phyloP scores from a whole-genome alignment of 495 filamentous ascomycete species.

The Haplographium delicatum region DNA sequence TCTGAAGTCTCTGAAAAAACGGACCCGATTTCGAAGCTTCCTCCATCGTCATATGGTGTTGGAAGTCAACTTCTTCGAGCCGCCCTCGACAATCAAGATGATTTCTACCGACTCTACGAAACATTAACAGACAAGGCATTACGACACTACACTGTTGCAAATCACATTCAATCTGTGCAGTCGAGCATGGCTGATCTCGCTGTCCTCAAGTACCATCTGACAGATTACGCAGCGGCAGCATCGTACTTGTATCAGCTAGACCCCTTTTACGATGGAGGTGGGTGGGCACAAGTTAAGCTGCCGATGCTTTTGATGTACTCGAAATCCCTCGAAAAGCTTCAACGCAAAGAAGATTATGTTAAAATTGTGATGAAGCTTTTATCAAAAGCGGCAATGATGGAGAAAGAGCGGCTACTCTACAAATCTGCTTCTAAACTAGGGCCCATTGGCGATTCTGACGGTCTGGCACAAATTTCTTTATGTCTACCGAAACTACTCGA shows the following conservation, averaged over 20 bases:
- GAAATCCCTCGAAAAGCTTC: conserved; percentile 71
- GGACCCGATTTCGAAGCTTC: conserved; percentile 1
- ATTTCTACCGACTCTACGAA: conserved; percentile 62
- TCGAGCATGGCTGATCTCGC: conserved; percentile 81
- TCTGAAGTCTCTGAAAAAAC: conserved; percentile 18
- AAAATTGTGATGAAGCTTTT: conserved; percentile 68
- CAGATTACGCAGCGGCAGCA: conserved; percentile 69
- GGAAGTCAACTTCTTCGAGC: conserved; percentile 44
- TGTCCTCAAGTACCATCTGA: conserved; percentile 67
- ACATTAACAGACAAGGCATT: conserved; percentile 64
- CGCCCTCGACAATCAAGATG: conserved; percentile 41
- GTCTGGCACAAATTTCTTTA: conserved; percentile 47
- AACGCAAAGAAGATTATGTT: conserved; percentile 74
- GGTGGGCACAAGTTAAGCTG: conserved; percentile 76
- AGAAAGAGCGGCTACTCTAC: conserved; percentile 41
- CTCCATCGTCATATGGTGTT: conserved; percentile 34
- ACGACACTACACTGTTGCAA: conserved; percentile 71
- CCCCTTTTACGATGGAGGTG: conserved; percentile 72
- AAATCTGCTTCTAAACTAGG: conserved; percentile 33
- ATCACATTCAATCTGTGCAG: conserved; percentile 68
- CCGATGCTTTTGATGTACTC: conserved; percentile 83
- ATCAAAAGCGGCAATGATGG: conserved; percentile 60
- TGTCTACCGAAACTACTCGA: conserved; percentile 62
- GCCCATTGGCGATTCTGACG: conserved; percentile 35
- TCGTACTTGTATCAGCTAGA: conserved; percentile 76